phyloP scores from a whole-genome alignment of 1,139 yeast species.

The Candida tropicalis region DNA sequence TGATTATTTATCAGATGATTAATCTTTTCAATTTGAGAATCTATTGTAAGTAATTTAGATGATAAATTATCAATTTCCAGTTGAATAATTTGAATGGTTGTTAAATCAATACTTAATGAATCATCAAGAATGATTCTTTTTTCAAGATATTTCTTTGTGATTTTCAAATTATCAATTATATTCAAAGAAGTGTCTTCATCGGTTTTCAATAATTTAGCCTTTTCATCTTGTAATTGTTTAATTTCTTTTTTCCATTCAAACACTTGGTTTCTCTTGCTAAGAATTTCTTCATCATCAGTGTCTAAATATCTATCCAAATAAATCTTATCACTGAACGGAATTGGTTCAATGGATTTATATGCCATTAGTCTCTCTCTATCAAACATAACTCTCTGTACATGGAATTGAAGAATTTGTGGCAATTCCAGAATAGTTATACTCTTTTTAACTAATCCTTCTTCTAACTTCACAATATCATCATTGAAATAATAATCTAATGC shows the following conservation, averaged over 20 bases:
- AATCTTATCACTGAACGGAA: slow-evolving; percentile 75
- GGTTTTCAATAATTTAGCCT: slow-evolving; percentile 40
- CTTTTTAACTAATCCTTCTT: slow-evolving; percentile 74
- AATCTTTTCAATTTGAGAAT: slow-evolving; percentile 41
- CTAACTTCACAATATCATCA: slow-evolving; percentile 70
- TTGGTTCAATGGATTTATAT: slow-evolving; percentile 78
- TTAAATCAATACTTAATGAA: slow-evolving; percentile 18
- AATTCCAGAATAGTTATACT: slow-evolving; percentile 68
- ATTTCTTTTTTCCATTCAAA: slow-evolving; percentile 66
- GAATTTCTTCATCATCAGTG: slow-evolving; percentile 60
- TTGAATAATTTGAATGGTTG: slow-evolving; percentile 16
- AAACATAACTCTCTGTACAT: slow-evolving; percentile 90
- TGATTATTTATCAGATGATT: slow-evolving; percentile 55
- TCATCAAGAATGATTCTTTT: slow-evolving; percentile 31
- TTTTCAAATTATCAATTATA: slow-evolving; percentile 45
- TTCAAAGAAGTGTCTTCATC: slow-evolving; percentile 56
- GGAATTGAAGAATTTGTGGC: slow-evolving; percentile 86
- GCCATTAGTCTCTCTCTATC: slow-evolving; percentile 75
- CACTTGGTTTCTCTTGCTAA: slow-evolving; percentile 58
- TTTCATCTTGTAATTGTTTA: slow-evolving; percentile 42
- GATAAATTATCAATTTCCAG: slow-evolving; percentile 37
- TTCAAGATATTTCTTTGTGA: slow-evolving; percentile 60
- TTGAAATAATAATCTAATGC: slow-evolving; percentile 85
- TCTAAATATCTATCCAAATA: slow-evolving; percentile 89
- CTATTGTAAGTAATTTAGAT: slow-evolving; percentile 30